Evolutionary conservation across 352 stramenopile species (phyloP), one percentile per base, ranked within the genome.

Genomic region (Globisporangium paroecandrum): DNA sequence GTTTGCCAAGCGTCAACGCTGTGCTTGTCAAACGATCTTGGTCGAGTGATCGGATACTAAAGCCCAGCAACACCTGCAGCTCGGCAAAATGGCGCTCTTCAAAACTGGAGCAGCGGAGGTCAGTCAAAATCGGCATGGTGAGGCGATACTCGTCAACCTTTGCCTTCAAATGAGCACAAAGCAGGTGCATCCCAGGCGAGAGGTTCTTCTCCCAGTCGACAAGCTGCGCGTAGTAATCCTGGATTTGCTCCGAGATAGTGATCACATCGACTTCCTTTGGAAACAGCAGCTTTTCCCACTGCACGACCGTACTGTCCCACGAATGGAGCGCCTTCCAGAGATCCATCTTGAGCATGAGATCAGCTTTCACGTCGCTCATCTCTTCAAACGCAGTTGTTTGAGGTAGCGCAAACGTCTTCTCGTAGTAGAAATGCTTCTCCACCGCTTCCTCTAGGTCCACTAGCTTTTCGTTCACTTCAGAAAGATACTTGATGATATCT

Each of bases 141-240:
- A 86, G 69, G 2, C 82, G 84, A 69, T 98, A 97, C 59, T 87
- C 76, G 32, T 97, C 83, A 3, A 98, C 85, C 27, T 70, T 72
- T n/a, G 64, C 69, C 60, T 94, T 97, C 20, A 98, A 66, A 67
- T 83, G 69, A 18, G 78, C 68, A 36, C 79, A 90, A 7, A 92
- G 58, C 1, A 70, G 25, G 9, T 69, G 65, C 64, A 84, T 89
- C 7, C 77, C 75, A 60, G 89, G 55, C 22, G 77, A 73, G 54
- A 93, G 47, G 47, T 78, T 55, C 63, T 80, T 54, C 75, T 97
- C 71, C 79, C 77, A 78, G 67, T 71, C 73, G 36, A 76, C 41
- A 22, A 89, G 74, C 70, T 83, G 61, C 32, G 69, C 43, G 73
- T 83, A 85, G 75, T 89, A 95, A 22, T 65, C 64, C 6, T 76